Evolutionary conservation across 2,329 filamentous ascomycete genomes (phyloP), one percentile per base, ranked within the genome.

Genomic region (Trichoderma citrinoviride): DNA sequence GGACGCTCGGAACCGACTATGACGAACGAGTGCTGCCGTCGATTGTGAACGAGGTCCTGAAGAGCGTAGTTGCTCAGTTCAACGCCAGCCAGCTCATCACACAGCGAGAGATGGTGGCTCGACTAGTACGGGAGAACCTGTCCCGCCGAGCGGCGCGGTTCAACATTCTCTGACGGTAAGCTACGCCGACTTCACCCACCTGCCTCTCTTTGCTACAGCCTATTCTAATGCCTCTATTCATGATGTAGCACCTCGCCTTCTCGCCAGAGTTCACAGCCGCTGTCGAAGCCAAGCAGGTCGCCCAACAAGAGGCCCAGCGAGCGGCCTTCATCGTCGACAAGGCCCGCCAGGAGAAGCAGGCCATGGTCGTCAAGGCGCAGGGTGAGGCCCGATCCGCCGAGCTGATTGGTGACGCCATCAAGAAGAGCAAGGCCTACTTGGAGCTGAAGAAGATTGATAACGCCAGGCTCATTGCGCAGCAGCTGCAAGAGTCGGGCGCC

Each of bases 391-490:
- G 95, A 70, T 98, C 95, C 44, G 95, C 95, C 53, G 93, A 99
- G 81, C 89, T 99, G 69, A 97, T 99, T 74, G 95, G 95, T 79
- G 95, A 99, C 61, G 95, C 95, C 67, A 96, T 99, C 88, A 99
- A 98, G 91, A 99, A 98, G 90, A 96, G 86, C 83, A 90, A 93
- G 81, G 90, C 92, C 70, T 99, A 99, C 78, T 87, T 99, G 69
- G 95, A 98, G 80, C 86, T 99, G 76, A 92, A 96, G 81, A 95
- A 96, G 85, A 96, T 99, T 73, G 95, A 99, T 83, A 99, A 97
- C 74, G 95, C 95, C 7, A 86, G 92, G 70, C 85, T 87, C 65
- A 96, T 99, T 78, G 95, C 95, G n/a, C 79, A 84, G 71, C 89
- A 96, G 71, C 78, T 99, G 73, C 92, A 97, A 79, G 92, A 96